Evolutionary conservation across 2,329 filamentous ascomycete genomes (phyloP), one percentile per base, ranked within the genome.

Genomic region (Ophiostoma sp.): DNA sequence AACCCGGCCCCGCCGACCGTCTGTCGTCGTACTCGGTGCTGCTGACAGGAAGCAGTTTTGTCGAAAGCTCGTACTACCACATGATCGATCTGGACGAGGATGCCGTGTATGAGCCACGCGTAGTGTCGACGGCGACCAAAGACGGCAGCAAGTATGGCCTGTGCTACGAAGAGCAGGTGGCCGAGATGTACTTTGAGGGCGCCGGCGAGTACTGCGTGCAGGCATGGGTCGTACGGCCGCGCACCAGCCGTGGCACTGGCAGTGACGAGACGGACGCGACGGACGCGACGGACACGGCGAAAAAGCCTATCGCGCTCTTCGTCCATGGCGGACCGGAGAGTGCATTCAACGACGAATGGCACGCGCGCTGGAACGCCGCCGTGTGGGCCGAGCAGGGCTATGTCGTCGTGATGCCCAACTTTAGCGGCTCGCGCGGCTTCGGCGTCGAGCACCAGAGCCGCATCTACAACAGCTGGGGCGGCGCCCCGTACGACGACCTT

Each of bases 301-400:
- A 75, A 65, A 79, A 79, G 18, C 80, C 80, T 2, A 73, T 80
- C 67, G 75, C 77, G 0, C 60, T 81, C 3, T 71, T 77, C 16
- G 74, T 79, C 11, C 79, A 81, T 44, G 79, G 76, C 9, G 78
- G 77, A 0, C 79, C 85, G 0, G 80, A 81, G 67, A 74, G 75
- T 3, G 78, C 82, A 1, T 85, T 81, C 81, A 78, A 78, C n/a
- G 83, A 87, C 73, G 73, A 71, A 77, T 79, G 77, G 74, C 65
- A 67, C 52, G n/a, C 40, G 62, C 49, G 69, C 71, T 84, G 81
- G 81, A 86, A 87, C 70, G 78, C 80, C 0, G 81, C 81, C 1
- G 76, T 84, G 3, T 87, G 84, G 77, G 85, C 85, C 4, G 84
- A 87, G 72, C 83, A 87, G 73, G 86, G 85, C 8, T 88, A 87